Evolutionary conservation across 1,284 basidiomycete genomes (phyloP).

Genomic region (Pseudozyma sp.): DNA sequence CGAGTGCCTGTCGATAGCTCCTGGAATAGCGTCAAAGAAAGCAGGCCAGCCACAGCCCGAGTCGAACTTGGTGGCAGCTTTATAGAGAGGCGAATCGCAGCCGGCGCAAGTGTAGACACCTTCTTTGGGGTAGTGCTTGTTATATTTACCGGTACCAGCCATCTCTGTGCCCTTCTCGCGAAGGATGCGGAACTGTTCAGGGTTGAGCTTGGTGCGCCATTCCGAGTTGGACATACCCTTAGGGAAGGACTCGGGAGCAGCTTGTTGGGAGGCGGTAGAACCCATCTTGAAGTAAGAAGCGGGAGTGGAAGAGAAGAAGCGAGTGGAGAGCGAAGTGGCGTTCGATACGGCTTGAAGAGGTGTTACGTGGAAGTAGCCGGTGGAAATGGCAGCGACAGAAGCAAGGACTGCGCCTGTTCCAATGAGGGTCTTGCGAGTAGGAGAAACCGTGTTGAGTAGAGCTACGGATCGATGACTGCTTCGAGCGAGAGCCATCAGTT

Average conservation of each 20-base stretch:
- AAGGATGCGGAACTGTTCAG: conserved; percentile 88
- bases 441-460: conserved; percentile 29
- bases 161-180: conserved; percentile 88
- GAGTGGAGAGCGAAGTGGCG: conserved; percentile 7
- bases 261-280: conserved; percentile 38
- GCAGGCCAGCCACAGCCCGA: conserved; percentile 98
- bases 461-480: conserved; percentile 18
- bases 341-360: neutral
- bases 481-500: conserved; percentile 41
- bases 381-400: conserved; percentile 27
- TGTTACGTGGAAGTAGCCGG: conserved; percentile 12
- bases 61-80: conserved; percentile 87
- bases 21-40: conserved; percentile 93
- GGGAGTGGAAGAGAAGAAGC: conserved; percentile 22
- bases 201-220: conserved; percentile 84
- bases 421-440: conserved; percentile 25
- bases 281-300: conserved; percentile 36
- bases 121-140: conserved; percentile 75
- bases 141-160: conserved; percentile 81
- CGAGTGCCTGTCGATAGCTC: conserved; percentile 78
- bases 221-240: conserved; percentile 79
- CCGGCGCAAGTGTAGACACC: conserved; percentile 76
- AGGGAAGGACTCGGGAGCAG: conserved; percentile 42
- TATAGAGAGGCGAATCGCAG: conserved; percentile 70
- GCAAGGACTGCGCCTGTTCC: conserved; percentile 29